These are phyloP conservation scores for Breynia disticha DNA, from an alignment of 441 rosid species.

Conservation along the genomic window DNA sequence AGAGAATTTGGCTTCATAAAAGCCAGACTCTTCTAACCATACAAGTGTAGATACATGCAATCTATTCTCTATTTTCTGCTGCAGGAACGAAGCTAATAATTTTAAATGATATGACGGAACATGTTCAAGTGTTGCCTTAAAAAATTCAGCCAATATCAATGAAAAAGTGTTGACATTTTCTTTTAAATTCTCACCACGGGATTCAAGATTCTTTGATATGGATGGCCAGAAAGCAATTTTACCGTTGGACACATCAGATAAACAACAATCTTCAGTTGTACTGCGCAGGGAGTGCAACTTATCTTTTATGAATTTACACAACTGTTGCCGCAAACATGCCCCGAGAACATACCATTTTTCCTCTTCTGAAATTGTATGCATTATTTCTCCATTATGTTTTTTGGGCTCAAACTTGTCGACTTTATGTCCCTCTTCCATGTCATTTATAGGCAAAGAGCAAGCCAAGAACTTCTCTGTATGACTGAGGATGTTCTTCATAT, in stretches of 20 bases:
- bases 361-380: slow-evolving; percentile 53
- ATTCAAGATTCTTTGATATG: slow-evolving; percentile 23
- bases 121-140: slow-evolving; percentile 39
- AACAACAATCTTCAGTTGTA: slow-evolving; percentile 30
- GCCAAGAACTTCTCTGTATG: slow-evolving; percentile 27
- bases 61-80: slow-evolving; percentile 49
- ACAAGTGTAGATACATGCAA: slow-evolving; percentile 36
- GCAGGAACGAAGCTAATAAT: slow-evolving; percentile 40
- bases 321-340: slow-evolving; percentile 73
- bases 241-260: slow-evolving; percentile 25
- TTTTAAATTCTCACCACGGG: slow-evolving; percentile 24
- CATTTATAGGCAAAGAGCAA: slow-evolving; percentile 21
- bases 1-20: slow-evolving; percentile 32
- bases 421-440: slow-evolving; percentile 18
- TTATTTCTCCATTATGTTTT: slow-evolving; percentile 27
- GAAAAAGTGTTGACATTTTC: slow-evolving; percentile 33
- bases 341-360: slow-evolving; percentile 68
- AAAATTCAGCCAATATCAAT: slow-evolving; percentile 37
- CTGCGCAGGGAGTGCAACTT: slow-evolving; percentile 39
- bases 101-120: slow-evolving; percentile 68
- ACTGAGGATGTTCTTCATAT: slow-evolving; percentile 39
- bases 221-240: slow-evolving; percentile 24
- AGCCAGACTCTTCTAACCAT: slow-evolving; percentile 54
- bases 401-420: slow-evolving; percentile 17
- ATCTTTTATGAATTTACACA: slow-evolving; percentile 50